Conservation (phyloP, 768 basidiomycete species). For the Russula virescens region DNA sequence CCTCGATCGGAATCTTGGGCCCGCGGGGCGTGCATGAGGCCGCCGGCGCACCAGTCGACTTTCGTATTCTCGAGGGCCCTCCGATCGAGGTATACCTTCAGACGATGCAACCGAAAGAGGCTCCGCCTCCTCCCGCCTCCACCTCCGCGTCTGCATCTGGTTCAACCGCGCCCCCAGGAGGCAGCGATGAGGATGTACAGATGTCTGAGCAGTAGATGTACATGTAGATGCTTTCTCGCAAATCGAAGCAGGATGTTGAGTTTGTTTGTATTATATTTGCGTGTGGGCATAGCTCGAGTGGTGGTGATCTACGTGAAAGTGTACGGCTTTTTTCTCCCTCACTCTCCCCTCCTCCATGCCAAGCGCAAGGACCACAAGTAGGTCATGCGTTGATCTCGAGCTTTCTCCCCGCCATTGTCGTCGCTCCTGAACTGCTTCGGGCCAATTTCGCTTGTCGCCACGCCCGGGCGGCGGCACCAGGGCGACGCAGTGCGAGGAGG, state of each 20-base stretch:
- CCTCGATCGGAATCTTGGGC: conserved; percentile 90
- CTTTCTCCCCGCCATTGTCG: background rate
- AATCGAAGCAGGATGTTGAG: conserved; percentile 2
- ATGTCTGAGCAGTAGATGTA: conserved; percentile 58
- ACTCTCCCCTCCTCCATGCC: background rate
- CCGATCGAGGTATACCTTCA: conserved; percentile 67
- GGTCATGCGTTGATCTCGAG: background rate
- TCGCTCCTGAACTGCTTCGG: background rate
- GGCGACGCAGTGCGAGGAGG: conserved; percentile 63
- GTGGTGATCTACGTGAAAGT: conserved; percentile 5
- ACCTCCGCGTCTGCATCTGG: conserved; percentile 33
- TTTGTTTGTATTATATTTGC: conserved; percentile 4
- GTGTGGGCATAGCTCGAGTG: background rate
- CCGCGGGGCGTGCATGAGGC: conserved; percentile 54
- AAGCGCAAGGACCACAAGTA: background rate
- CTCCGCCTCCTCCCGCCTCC: conserved; percentile 29
- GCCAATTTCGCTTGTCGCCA: conserved; percentile 43
- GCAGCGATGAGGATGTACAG: conserved; percentile 73
- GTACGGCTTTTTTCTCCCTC: background rate
- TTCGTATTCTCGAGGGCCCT: conserved; percentile 87
- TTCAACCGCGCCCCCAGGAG: conserved; percentile 34
- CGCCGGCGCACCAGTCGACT: conserved; percentile 45
- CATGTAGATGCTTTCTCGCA: background rate
- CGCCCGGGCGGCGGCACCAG: conserved; percentile 54
- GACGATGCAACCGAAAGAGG: conserved; percentile 70